Conservation (phyloP, 257 asterid genomes). For the Nyctanthes arbortristis region DNA sequence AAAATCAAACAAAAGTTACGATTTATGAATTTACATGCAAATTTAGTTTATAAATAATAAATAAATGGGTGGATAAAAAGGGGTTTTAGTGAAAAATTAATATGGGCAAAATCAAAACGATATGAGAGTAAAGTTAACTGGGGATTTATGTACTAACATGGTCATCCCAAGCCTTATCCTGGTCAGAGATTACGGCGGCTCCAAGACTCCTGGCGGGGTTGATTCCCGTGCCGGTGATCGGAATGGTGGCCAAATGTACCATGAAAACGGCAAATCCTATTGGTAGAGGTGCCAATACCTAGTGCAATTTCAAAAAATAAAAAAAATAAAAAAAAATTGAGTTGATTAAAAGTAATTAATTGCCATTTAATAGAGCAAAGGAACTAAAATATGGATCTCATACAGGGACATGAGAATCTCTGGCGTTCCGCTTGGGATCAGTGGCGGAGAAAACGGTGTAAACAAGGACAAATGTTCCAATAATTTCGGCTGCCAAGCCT, state of each 20-base stretch:
- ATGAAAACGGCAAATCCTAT: constrained; percentile 80
- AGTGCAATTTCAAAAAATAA: not conserved
- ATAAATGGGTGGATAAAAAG: too few relatives aligned
- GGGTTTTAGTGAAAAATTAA: not conserved
- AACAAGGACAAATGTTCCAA: constrained; percentile 76
- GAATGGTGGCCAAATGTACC: constrained; percentile 83
- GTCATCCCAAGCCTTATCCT: constrained; percentile 59
- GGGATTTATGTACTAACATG: constrained; percentile 37
- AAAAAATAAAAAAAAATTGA: too few relatives aligned
- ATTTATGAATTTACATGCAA: not conserved
- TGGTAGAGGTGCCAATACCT: constrained; percentile 89
- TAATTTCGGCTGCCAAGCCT: constrained; percentile 63
- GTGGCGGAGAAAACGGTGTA: constrained; percentile 87
- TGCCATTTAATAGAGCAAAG: not conserved
- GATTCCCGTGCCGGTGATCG: constrained; percentile 79
- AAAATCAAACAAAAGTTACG: not conserved
- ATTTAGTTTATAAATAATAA: not conserved
- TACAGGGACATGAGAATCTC: constrained; percentile 81
- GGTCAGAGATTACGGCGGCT: constrained; percentile 67
- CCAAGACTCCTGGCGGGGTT: constrained; percentile 89
- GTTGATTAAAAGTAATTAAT: not conserved
- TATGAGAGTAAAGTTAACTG: not conserved
- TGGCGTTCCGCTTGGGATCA: constrained; percentile 72
- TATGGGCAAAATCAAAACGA: not conserved
- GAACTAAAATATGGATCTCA: constrained; percentile 18